phyloP scores from a whole-genome alignment of 2,329 filamentous ascomycete genomes.

The Pseudocercospora musae region DNA sequence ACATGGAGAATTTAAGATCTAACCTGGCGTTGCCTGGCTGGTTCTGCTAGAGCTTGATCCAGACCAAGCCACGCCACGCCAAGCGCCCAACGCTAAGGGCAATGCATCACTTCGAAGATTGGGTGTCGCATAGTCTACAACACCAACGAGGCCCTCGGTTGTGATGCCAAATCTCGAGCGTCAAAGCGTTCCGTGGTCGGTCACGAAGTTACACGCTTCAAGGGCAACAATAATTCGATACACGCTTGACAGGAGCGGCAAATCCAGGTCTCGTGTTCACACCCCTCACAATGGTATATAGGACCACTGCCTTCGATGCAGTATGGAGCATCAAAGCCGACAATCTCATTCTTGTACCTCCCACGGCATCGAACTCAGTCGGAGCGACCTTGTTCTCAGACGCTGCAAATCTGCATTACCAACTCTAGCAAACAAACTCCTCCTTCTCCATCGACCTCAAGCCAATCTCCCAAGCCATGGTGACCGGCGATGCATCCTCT shows the following conservation, averaged over 20 bases:
- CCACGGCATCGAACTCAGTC: not conserved
- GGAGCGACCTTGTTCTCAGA: not conserved
- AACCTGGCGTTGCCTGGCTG: not conserved
- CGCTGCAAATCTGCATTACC: not conserved
- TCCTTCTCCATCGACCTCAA: not conserved
- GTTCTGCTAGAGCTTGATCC: not conserved
- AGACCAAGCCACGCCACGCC: not conserved
- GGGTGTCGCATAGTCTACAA: not conserved
- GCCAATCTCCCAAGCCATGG: not conserved
- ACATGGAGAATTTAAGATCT: not conserved
- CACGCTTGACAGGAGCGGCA: not conserved
- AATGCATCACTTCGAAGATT: not conserved
- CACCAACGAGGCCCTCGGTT: not conserved
- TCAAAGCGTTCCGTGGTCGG: not conserved
- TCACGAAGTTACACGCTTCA: not conserved
- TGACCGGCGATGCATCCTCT: not conserved
- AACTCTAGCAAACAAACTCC: not conserved
- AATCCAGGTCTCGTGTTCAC: not conserved
- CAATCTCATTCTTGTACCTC: not conserved
- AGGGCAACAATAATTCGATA: not conserved
- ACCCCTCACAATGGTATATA: not conserved
- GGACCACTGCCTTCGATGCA: not conserved
- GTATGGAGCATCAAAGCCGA: not conserved
- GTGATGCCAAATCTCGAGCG: not conserved
- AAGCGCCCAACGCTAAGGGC: not conserved